Evolutionary conservation across 2,329 filamentous ascomycete species (phyloP), one percentile per base, ranked within the genome.

Genomic region (Fusarium chlamydosporum): DNA sequence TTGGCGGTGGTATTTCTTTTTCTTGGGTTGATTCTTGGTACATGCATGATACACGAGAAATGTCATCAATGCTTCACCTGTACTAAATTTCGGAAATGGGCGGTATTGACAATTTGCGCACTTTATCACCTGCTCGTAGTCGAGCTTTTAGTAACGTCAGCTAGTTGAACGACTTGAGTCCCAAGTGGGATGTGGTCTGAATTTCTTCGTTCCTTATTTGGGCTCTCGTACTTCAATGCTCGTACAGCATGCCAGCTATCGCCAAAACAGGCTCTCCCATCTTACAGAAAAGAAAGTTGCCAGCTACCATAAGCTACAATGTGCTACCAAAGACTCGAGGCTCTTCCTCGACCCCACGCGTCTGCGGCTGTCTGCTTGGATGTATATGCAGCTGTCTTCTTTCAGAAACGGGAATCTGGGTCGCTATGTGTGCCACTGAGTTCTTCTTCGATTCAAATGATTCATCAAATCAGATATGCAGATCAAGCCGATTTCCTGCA

Each of bases 321-420:
- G 66, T 68, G 52, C 20, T 45, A 67, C 53, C 31, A 16, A 27
- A 47, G 34, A 37, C 27, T 67, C 62, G 46, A 67, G 23, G 11
- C 54, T 56, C 42, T 31, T 47, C 27, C n/a, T 31, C 31, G 20
- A 34, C 57, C 50, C 63, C 61, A 61, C 38, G 50, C 43, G 48
- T 27, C 42, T 47, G 13, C 61, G 72, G 70, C 55, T 72, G 62
- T 58, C 59, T 71, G 65, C 72, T 43, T 73, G 53, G 34, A 37
- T 51, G 31, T 58, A 29, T 43, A 60, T 74, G 72, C 70, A 71
- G 20, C 50, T 31, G 27, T 46, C 72, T 63, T 47, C 26, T 69
- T 73, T 67, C 23, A 71, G 72, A 37, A 42, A 45, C 45, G 42
- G 26, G 13, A 34, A 13, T 35, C 55, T 51, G 54, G 58, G 55